Base-by-base conservation (phyloP, 2,329 filamentous ascomycete genomes). In the Alternaria rosae region DNA sequence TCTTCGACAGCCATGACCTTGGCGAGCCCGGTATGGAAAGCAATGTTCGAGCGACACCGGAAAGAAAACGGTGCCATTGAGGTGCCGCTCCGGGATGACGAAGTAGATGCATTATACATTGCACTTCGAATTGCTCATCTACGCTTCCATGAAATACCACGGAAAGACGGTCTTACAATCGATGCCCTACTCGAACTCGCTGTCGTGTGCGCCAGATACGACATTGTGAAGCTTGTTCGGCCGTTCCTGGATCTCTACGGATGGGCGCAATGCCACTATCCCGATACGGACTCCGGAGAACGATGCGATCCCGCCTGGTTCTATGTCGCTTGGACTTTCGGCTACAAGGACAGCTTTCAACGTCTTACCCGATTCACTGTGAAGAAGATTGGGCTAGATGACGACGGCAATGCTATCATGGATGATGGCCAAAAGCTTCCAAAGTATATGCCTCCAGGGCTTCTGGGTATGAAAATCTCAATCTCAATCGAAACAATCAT, bases 191-290 rank as follows among this genome's bases (percentile, higher is more conserved):
- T 71, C 5, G 55, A 70, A 15, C 58, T 79, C 10, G 70, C 75
- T 0, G 63, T 74, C 11, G 43, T 77, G 21, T 70, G 72, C 50
- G 75, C 78, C 57, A 76, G 76, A 28, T 79, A 79, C 48, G 70
- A 69, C 28, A 38, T 66, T 8, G 62, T 67, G 10, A 50, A 45
- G 58, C 44, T 73, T 63, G 68, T 83, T 73, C 58, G 61, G 2
- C 59, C 59, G 3, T 61, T 61, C n/a, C 26, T 58, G 20, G 54
- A 61, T 20, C 47, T 61, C 75, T 44, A 69, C 15, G 35, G 43
- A 7, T 69, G 67, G 65, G 57, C 61, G 21, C 32, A 62, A 50
- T 43, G 42, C 6, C 53, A 62, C 47, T 45, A 44, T 43, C 60
- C 60, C 11, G 51, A 64, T 45, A 54, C 45, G 9, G 55, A 41